These are phyloP conservation scores for Clonostachys solani DNA, from an alignment of 2,329 filamentous ascomycete species.

Conservation along the genomic window DNA sequence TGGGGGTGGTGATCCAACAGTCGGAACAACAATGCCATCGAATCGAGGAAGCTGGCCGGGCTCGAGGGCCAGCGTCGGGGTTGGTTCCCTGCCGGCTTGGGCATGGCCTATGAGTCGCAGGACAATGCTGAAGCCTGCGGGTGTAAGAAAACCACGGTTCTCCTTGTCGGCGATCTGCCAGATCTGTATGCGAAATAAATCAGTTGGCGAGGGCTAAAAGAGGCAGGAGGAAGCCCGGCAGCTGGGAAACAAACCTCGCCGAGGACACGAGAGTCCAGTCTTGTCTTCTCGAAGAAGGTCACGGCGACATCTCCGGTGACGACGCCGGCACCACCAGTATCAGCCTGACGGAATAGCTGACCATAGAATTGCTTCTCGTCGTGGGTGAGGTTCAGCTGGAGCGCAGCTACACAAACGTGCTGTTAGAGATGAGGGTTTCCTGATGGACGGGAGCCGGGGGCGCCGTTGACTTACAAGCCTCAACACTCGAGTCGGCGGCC, in stretches of 20 bases:
- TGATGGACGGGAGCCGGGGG: not conserved
- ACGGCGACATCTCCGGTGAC: slow-evolving; percentile 95
- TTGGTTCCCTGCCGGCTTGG: slow-evolving; percentile 80
- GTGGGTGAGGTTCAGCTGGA: slow-evolving; percentile 77
- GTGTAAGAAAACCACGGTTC: slow-evolving; percentile 90
- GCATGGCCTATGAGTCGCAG: slow-evolving; percentile 93
- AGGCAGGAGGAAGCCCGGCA: slow-evolving; percentile 3
- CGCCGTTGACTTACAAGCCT: not conserved
- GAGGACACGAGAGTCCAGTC: slow-evolving; percentile 77
- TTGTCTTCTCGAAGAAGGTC: slow-evolving; percentile 96
- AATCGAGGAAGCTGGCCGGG: slow-evolving; percentile 90
- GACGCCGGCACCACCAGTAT: slow-evolving; percentile 86
- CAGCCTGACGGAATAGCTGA: slow-evolving; percentile 88
- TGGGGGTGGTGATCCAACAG: slow-evolving; percentile 28
- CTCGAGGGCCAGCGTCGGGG: slow-evolving; percentile 75
- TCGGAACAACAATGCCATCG: slow-evolving; percentile 58
- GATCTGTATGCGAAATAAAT: slow-evolving; percentile 59
- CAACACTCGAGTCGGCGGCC: slow-evolving; percentile 1
- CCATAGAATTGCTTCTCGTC: slow-evolving; percentile 95
- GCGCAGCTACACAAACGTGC: slow-evolving; percentile 36
- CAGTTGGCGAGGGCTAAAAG: not conserved
- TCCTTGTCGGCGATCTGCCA: slow-evolving; percentile 98
- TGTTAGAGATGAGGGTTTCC: not conserved
- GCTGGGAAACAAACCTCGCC: slow-evolving; percentile 64
- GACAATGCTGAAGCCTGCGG: slow-evolving; percentile 88